Evolutionary conservation across 208 protist species (phyloP).

Genomic region (Leishmania amazonensis): DNA sequence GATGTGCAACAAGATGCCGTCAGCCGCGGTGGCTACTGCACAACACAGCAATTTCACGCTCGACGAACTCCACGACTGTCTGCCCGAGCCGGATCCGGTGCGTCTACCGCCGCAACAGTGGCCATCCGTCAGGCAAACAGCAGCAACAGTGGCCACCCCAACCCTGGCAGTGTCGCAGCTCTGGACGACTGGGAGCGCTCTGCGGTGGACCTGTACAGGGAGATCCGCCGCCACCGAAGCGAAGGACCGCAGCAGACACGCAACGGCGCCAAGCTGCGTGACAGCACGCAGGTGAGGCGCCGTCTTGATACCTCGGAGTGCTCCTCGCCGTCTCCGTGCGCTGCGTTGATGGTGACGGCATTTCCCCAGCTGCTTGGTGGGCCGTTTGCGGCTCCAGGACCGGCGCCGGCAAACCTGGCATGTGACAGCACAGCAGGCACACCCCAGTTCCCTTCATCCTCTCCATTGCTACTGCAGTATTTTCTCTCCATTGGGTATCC

Average conservation of each 20-base stretch:
- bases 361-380: conserved; percentile 17
- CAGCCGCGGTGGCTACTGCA: not conserved
- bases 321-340: not conserved
- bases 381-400: not conserved
- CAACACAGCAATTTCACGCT: not conserved
- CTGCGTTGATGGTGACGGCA: conserved; percentile 5
- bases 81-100: not conserved
- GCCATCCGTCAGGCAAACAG: not conserved
- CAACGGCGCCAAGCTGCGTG: not conserved
- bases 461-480: conserved; percentile 16
- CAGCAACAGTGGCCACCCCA: not conserved
- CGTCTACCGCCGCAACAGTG: not conserved
- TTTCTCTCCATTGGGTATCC: conserved; percentile 27
- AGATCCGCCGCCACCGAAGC: conserved; percentile 12
- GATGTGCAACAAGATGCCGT: not conserved
- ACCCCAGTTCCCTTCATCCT: not conserved
- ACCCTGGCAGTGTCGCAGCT: not conserved
- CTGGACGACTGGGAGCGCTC: conserved; percentile 16
- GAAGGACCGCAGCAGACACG: not conserved
- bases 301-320: not conserved
- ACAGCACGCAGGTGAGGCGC: not conserved
- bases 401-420: not conserved
- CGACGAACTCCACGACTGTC: not conserved
- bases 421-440: not conserved
- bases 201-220: conserved; percentile 12